phyloP scores from a whole-genome alignment of 2,329 filamentous ascomycete species.

The Penicillium psychrosexuale region DNA sequence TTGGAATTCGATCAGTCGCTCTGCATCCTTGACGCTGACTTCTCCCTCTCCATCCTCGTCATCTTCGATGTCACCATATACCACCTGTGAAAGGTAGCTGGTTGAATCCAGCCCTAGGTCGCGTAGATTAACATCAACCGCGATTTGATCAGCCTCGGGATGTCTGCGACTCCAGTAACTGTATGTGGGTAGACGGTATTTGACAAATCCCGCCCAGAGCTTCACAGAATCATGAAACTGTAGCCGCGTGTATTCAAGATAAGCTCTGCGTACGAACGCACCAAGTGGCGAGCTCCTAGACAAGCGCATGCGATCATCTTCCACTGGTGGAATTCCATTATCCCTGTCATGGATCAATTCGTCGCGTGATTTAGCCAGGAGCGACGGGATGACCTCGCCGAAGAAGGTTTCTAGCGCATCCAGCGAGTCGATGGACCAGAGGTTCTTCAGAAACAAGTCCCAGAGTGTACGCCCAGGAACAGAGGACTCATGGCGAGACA shows the following conservation, averaged over 20 bases:
- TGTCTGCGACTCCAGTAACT: conserved; percentile 57
- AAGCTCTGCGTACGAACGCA: conserved; percentile 70
- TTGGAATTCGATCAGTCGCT: conserved; percentile 80
- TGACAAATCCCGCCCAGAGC: conserved; percentile 79
- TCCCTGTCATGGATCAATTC: conserved; percentile 58
- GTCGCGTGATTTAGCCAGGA: conserved; percentile 62
- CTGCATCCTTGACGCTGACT: conserved; percentile 75
- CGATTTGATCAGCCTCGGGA: conserved; percentile 43
- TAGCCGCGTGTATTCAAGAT: conserved; percentile 75
- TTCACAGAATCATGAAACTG: conserved; percentile 74
- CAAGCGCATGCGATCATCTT: conserved; percentile 56
- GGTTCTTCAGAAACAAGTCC: conserved; percentile 74
- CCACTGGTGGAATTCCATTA: conserved; percentile 49
- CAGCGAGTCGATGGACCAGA: conserved; percentile 82
- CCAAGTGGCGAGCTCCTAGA: conserved; percentile 76
- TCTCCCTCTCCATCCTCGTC: conserved; percentile 41
- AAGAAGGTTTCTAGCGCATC: conserved; percentile 79
- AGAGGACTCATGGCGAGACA: conserved; percentile 46
- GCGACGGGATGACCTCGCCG: conserved; percentile 49
- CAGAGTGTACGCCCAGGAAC: conserved; percentile 79
- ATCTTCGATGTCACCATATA: conserved; percentile 50
- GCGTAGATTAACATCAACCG: conserved; percentile 62
- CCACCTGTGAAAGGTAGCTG: conserved; percentile 49
- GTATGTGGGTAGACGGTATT: conserved; percentile 74
- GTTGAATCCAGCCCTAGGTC: conserved; percentile 55